phyloP scores from a whole-genome alignment of 371 early-diverging fungal genomes.

The Antonospora locustae region DNA sequence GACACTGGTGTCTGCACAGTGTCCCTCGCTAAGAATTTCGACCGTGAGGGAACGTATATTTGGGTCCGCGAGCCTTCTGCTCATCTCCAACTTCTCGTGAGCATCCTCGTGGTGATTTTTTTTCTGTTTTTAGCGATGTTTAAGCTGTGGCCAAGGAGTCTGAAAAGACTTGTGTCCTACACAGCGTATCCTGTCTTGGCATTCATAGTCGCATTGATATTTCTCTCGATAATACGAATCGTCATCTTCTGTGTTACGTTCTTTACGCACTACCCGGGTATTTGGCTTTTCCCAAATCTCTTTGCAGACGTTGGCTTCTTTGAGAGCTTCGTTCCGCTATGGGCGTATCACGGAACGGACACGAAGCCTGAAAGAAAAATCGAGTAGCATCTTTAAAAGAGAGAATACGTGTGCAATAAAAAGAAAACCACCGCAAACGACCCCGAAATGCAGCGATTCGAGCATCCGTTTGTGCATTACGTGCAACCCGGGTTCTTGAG shows the following conservation, averaged over 20 bases:
- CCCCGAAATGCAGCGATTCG: no score
- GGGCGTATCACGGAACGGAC: constrained; percentile 60
- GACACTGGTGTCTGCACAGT: constrained; percentile 32
- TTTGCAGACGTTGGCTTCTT: constrained; percentile 91
- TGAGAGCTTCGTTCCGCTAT: constrained; percentile 85
- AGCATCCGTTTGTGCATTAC: constrained; percentile 30
- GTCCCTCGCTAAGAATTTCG: constrained; percentile 31
- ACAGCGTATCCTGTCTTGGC: constrained; percentile 60
- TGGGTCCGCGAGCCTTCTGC: constrained; percentile 83
- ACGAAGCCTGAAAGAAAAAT: constrained; percentile 5
- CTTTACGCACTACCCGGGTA: constrained; percentile 64
- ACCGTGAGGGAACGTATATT: constrained; percentile 62
- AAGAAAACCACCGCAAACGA: no score
- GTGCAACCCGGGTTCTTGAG: constrained; percentile 30
- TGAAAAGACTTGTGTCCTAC: constrained; percentile 74
- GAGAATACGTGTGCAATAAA: no score
- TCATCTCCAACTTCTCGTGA: constrained; percentile 61
- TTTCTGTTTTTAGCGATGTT: constrained; percentile 81
- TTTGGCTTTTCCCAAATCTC: constrained; percentile 97
- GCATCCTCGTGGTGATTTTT: constrained; percentile 61
- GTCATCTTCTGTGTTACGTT: constrained; percentile 69
- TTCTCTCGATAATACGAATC: constrained; percentile 69
- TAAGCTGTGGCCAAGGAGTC: constrained; percentile 79
- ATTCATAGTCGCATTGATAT: constrained; percentile 73
- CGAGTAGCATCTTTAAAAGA: no score